phyloP scores from a whole-genome alignment of 1,284 basidiomycete genomes.

The Crucibulum parvulum region DNA sequence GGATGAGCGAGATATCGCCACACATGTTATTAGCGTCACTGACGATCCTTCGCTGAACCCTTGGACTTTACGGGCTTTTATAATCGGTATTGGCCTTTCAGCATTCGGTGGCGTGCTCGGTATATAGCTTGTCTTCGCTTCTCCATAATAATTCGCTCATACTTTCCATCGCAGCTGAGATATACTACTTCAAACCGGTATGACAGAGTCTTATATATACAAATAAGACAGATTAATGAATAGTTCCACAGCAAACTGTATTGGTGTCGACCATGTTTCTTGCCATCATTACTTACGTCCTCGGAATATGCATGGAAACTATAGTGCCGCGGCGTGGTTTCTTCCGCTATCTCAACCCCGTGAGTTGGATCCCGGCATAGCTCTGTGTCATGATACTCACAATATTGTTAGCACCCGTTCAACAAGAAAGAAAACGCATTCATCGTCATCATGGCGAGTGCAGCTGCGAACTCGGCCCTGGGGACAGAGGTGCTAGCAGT shows the following conservation, averaged over 20 bases:
- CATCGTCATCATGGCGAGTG: conserved; percentile 73
- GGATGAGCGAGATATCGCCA: conserved; percentile 55
- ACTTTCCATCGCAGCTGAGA: conserved; percentile 44
- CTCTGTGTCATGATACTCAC: conserved; percentile 38
- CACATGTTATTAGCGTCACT: conserved; percentile 56
- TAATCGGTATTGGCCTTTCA: conserved; percentile 67
- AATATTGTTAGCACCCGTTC: conserved; percentile 41
- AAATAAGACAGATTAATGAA: neutral
- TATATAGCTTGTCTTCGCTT: conserved; percentile 25
- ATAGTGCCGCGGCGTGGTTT: conserved; percentile 54
- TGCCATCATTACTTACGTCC: conserved; percentile 47
- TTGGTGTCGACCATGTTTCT: conserved; percentile 61
- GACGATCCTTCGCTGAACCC: conserved; percentile 64
- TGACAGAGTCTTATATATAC: neutral
- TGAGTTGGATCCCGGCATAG: conserved; percentile 23
- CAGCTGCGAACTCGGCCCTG: conserved; percentile 68
- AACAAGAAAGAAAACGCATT: conserved; percentile 63
- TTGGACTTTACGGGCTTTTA: conserved; percentile 63
- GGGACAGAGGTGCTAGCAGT: conserved; percentile 74
- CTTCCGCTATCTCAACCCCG: conserved; percentile 65
- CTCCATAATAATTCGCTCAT: conserved; percentile 5
- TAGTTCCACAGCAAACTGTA: conserved; percentile 49
- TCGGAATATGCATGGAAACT: conserved; percentile 49
- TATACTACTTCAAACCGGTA: conserved; percentile 71
- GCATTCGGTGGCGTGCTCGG: conserved; percentile 64